These are phyloP conservation scores for Trametes villosa DNA, from an alignment of 768 basidiomycete genomes.

Conservation along the genomic window DNA sequence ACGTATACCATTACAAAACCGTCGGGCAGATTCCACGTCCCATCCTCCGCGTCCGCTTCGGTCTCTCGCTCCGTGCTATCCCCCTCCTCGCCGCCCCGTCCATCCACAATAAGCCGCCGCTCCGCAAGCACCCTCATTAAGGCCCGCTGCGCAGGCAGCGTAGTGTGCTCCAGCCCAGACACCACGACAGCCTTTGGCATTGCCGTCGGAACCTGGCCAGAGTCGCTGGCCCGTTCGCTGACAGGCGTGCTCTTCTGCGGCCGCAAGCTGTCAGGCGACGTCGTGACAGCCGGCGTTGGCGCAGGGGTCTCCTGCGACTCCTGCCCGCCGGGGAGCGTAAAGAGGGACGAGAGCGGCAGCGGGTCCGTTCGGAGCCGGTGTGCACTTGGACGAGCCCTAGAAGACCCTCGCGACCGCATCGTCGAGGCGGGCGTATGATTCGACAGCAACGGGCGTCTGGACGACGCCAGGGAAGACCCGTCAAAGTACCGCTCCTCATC, in stretches of 20 bases:
- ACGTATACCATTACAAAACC: constrained; percentile 77
- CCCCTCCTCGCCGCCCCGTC: constrained; percentile 34
- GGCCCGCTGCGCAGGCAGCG: constrained; percentile 57
- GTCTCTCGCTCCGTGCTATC: constrained; percentile 22
- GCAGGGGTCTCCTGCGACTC: constrained; percentile 1
- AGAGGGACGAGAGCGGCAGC: constrained; percentile 19
- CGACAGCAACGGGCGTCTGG: constrained; percentile 25
- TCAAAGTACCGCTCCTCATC: constrained; percentile 29
- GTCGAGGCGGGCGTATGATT: constrained; percentile 25
- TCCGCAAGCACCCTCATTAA: constrained; percentile 58
- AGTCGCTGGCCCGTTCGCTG: constrained; percentile 6
- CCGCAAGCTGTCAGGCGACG: constrained; percentile 18
- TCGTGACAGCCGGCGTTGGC: background rate
- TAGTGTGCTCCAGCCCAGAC: constrained; percentile 70
- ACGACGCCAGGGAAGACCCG: constrained; percentile 29
- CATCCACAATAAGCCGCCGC: constrained; percentile 52
- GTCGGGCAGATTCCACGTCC: constrained; percentile 62
- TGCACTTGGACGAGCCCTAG: constrained; percentile 12
- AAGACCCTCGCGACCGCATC: constrained; percentile 25
- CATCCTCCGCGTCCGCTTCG: constrained; percentile 35
- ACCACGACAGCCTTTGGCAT: constrained; percentile 67
- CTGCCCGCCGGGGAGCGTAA: constrained; percentile 1
- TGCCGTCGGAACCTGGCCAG: constrained; percentile 20
- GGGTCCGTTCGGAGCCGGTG: constrained; percentile 23
- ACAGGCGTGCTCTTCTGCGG: constrained; percentile 11